A percentile compares a stretch with the other conserved stretches of the same genome.
Evolutionary conservation across 805 yeast species (phyloP).

Genomic region (Kuraishia ogatae): DNA sequence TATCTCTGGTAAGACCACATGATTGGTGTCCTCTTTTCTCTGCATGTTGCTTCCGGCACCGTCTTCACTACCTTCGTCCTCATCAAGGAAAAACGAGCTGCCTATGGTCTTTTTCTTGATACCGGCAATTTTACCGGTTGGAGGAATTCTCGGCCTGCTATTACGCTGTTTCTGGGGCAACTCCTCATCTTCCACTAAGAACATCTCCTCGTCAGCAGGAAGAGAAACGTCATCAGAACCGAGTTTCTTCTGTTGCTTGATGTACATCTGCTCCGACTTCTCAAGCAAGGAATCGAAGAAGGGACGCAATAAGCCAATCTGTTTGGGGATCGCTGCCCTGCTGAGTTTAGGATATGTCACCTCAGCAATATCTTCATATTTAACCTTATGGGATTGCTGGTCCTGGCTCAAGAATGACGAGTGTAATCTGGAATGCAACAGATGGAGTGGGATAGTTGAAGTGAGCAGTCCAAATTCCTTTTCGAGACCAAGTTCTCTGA

Average conservation of each 20-base stretch:
- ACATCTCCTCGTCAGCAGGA: slow-evolving; percentile 34
- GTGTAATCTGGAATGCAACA: slow-evolving; percentile 69
- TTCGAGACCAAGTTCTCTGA: slow-evolving; percentile 87
- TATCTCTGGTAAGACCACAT: not conserved
- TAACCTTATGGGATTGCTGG: slow-evolving; percentile 36
- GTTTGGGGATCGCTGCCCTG: slow-evolving; percentile 40
- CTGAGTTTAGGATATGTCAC: slow-evolving; percentile 43
- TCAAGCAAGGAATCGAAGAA: slow-evolving; percentile 35
- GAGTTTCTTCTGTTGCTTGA: slow-evolving; percentile 35
- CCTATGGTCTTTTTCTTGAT: slow-evolving; percentile 55
- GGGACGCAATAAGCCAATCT: slow-evolving; percentile 50
- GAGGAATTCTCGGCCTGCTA: slow-evolving; percentile 75
- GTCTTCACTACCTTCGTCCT: slow-evolving; percentile 14
- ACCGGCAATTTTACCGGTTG: slow-evolving; percentile 75
- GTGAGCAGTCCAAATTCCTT: slow-evolving; percentile 82
- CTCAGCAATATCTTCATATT: slow-evolving; percentile 58
- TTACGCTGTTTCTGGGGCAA: slow-evolving; percentile 72
- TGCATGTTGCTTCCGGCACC: not conserved
- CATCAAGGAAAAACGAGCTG: slow-evolving; percentile 45
- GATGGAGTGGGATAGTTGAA: slow-evolving; percentile 81
- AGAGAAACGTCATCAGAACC: slow-evolving; percentile 18
- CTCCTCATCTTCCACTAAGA: slow-evolving; percentile 74
- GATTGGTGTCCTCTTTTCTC: not conserved
- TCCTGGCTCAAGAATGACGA: slow-evolving; percentile 42
- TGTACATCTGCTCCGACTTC: slow-evolving; percentile 31